Conservation (phyloP, 192 early-diverging fungal species). For the Backusella tarrabulga region DNA sequence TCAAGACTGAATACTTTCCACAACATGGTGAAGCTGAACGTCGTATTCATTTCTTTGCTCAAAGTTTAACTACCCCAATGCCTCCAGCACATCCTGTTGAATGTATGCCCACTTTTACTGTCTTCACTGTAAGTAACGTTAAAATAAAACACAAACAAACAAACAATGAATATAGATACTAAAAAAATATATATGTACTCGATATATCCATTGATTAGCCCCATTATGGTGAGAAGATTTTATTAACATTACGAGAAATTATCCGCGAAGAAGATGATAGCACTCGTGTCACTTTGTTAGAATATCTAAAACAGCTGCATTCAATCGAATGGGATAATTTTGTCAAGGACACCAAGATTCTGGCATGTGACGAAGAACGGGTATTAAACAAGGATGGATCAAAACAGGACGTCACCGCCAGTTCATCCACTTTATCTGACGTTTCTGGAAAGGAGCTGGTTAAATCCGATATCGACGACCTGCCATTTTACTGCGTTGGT, state of each 20-base stretch:
- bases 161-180: not conserved
- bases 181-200: not conserved
- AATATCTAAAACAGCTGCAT: conserved; percentile 80
- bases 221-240: conserved; percentile 84
- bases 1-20: conserved; percentile 71
- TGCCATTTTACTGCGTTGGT: conserved; percentile 79
- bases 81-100: conserved; percentile 77
- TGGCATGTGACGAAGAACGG: conserved; percentile 61
- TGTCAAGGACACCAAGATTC: conserved; percentile 80
- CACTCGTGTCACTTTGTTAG: conserved; percentile 76
- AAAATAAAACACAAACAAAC: not conserved
- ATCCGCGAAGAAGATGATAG: conserved; percentile 81
- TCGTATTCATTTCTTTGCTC: conserved; percentile 83
- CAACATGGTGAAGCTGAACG: conserved; percentile 78
- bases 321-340: conserved; percentile 89
- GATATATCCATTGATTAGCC: conserved; percentile 36
- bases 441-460: conserved; percentile 47
- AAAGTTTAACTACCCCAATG: conserved; percentile 78
- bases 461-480: conserved; percentile 73
- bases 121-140: conserved; percentile 53
- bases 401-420: conserved; percentile 9
- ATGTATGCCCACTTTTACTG: conserved; percentile 85
- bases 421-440: conserved; percentile 26
- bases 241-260: conserved; percentile 80
- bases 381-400: conserved; percentile 27